Evolutionary conservation across 2,329 filamentous ascomycete genomes (phyloP).

Genomic region (Calonectria pseudoturangicola): DNA sequence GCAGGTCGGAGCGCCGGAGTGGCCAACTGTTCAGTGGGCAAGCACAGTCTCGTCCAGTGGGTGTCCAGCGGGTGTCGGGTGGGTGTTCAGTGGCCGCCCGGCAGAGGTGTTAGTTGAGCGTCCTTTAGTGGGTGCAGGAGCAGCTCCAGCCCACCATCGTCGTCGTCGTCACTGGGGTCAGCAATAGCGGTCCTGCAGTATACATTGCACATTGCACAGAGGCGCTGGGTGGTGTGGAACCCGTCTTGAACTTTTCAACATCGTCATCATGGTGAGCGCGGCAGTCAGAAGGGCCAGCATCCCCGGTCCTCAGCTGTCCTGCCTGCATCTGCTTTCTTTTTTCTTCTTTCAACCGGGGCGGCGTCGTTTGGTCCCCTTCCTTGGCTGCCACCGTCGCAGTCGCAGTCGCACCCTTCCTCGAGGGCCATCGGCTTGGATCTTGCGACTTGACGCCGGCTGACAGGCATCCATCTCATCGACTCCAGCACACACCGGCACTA

Average conservation of each 20-base stretch:
- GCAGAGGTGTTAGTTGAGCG: constrained; percentile 25
- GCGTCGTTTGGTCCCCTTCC: not conserved
- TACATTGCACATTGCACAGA: not conserved
- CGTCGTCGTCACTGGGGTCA: constrained; percentile 35
- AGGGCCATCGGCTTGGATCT: constrained; percentile 18
- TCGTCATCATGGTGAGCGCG: constrained; percentile 25
- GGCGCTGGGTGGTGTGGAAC: constrained; percentile 20
- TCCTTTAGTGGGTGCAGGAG: constrained; percentile 32
- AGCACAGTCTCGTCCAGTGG: constrained; percentile 25
- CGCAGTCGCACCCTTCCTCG: not conserved
- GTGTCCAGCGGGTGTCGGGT: constrained; percentile 20
- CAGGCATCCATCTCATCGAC: constrained; percentile 28
- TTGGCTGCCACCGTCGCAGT: constrained; percentile 14
- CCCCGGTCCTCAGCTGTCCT: constrained; percentile 9
- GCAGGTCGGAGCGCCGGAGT: constrained; percentile 18
- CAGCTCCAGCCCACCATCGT: constrained; percentile 15
- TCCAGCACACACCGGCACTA: constrained; percentile 13
- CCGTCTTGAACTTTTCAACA: constrained; percentile 27
- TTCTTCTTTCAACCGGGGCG: not conserved
- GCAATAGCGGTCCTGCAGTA: constrained; percentile 26
- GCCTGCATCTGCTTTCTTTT: not conserved
- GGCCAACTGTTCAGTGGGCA: constrained; percentile 28
- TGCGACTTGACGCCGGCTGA: constrained; percentile 21
- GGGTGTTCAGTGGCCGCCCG: constrained; percentile 12
- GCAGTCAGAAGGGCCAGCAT: constrained; percentile 16